Conservation (phyloP, 2,329 filamentous ascomycete species). For the Neophaeococcomyces aloes region DNA sequence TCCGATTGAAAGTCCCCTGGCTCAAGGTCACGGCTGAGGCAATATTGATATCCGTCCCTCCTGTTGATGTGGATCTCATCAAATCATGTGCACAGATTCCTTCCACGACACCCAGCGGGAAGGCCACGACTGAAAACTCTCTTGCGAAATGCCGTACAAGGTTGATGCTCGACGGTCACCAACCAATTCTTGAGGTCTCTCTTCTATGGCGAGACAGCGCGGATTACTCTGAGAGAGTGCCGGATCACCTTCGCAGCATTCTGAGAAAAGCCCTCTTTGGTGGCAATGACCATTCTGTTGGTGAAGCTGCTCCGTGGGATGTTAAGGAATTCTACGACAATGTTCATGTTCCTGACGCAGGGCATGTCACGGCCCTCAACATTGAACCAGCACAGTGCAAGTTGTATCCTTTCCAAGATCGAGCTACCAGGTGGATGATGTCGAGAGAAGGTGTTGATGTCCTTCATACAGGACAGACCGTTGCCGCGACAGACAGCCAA, state of each 20-base stretch:
- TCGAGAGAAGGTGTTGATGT: constrained; percentile 33
- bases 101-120: not conserved
- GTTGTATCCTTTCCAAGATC: constrained; percentile 40
- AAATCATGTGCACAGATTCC: not conserved
- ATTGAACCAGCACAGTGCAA: constrained; percentile 28
- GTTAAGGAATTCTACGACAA: constrained; percentile 38
- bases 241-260: constrained; percentile 1
- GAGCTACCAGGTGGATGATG: constrained; percentile 38
- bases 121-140: not conserved
- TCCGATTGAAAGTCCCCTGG: not conserved
- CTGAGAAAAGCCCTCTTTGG: constrained; percentile 1
- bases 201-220: constrained; percentile 10
- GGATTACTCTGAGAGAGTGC: constrained; percentile 5
- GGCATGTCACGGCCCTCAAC: constrained; percentile 27
- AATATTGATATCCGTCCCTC: not conserved
- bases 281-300: not conserved
- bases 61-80: not conserved
- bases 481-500: constrained; percentile 11
- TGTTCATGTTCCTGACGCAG: constrained; percentile 34
- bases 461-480: constrained; percentile 25
- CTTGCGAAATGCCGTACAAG: constrained; percentile 1
- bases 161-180: not conserved
- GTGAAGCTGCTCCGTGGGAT: constrained; percentile 14
- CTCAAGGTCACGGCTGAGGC: not conserved
- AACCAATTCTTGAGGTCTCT: constrained; percentile 2